These are phyloP conservation scores for Suhomyces panamericanus DNA, from an alignment of 1,139 yeast genomes.

Conservation along the genomic window DNA sequence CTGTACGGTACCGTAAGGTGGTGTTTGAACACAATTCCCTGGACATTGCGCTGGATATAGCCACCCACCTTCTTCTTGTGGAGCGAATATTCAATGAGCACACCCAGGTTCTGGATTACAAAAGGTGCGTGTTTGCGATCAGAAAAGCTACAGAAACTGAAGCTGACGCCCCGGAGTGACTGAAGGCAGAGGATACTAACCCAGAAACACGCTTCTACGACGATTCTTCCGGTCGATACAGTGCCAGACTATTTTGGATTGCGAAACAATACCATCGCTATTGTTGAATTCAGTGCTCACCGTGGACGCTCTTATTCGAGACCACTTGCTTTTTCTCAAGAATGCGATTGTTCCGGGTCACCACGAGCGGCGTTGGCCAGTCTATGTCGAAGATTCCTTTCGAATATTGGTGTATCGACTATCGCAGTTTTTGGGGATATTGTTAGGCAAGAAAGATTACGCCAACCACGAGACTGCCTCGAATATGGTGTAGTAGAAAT, in stretches of 20 bases:
- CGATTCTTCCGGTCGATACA: slow-evolving; percentile 8
- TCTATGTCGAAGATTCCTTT: slow-evolving; percentile 5
- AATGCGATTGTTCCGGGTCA: not conserved
- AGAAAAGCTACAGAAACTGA: not conserved
- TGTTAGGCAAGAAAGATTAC: slow-evolving; percentile 5
- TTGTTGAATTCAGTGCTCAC: not conserved
- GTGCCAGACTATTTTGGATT: not conserved
- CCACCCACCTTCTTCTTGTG: slow-evolving; percentile 1
- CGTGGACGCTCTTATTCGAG: slow-evolving; percentile 4
- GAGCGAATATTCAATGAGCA: slow-evolving; percentile 6
- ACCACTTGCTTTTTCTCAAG: slow-evolving; percentile 8
- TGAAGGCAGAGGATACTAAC: not conserved
- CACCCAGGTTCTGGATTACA: slow-evolving; percentile 1
- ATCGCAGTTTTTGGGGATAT: slow-evolving; percentile 8
- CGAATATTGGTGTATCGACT: slow-evolving; percentile 1
- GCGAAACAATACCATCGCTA: not conserved
- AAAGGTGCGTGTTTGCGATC: not conserved
- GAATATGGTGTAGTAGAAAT: slow-evolving; percentile 1
- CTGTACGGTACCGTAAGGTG: not conserved
- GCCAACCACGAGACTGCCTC: slow-evolving; percentile 4
- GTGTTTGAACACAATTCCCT: not conserved
- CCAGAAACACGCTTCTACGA: slow-evolving; percentile 6
- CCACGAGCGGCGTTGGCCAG: not conserved
- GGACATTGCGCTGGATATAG: slow-evolving; percentile 1
- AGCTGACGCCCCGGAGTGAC: not conserved